These are phyloP conservation scores for Fomes fomentarius DNA, from an alignment of 1,284 basidiomycete species.

Conservation along the genomic window DNA sequence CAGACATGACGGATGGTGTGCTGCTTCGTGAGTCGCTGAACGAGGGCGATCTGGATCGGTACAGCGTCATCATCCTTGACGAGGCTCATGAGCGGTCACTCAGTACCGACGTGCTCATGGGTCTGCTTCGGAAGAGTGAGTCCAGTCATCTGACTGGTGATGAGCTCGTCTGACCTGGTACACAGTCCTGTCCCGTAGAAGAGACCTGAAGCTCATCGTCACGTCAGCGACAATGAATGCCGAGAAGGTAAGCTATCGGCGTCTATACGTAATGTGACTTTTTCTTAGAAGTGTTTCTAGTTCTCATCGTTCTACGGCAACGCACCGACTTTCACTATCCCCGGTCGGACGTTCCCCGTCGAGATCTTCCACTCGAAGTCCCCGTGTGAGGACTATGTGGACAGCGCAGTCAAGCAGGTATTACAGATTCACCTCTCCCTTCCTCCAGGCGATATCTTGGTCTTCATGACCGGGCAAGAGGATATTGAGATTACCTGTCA, in stretches of 20 bases:
- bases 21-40: conserved; percentile 94
- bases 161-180: conserved; percentile 12
- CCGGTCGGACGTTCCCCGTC: conserved; percentile 98
- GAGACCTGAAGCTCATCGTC: conserved; percentile 95
- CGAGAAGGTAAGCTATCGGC: conserved; percentile 69
- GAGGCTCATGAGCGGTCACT: conserved; percentile 97
- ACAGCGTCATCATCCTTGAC: conserved; percentile 95
- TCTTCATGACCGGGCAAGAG: conserved; percentile 99
- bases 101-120: conserved; percentile 97
- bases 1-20: conserved; percentile 98
- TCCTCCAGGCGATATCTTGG: conserved; percentile 94
- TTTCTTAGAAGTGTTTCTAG: conserved; percentile 39
- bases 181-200: conserved; percentile 84
- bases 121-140: conserved; percentile 89
- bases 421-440: conserved; percentile 94
- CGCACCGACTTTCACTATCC: conserved; percentile 95
- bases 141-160: conserved; percentile 15
- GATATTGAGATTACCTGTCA: conserved; percentile 97
- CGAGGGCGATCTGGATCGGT: conserved; percentile 93
- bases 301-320: conserved; percentile 96
- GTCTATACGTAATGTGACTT: neutral
- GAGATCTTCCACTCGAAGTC: conserved; percentile 96
- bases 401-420: conserved; percentile 96
- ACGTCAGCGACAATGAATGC: conserved; percentile 99
- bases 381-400: conserved; percentile 98